Percentiles rank a stretch among this genome's conserved stretches.
Conservation (phyloP, 2,329 filamentous ascomycete species). For the Ophiocordyceps unilateralis region DNA sequence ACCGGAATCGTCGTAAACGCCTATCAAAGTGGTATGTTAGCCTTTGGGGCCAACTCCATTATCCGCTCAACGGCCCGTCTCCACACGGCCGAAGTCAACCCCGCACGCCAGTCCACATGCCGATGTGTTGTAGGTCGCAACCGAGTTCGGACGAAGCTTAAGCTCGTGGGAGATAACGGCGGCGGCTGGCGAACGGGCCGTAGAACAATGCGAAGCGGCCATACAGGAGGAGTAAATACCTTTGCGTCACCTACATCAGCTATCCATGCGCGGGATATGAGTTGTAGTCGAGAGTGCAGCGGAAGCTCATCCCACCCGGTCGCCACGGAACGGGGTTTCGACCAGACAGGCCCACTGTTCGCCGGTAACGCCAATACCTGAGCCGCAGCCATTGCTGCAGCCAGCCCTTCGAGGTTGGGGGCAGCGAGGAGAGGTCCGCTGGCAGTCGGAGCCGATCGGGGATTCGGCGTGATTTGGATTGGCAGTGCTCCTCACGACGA, state of each 20-base stretch:
- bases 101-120: not conserved
- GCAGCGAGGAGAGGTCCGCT: conserved; percentile 10
- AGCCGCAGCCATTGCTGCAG: conserved; percentile 35
- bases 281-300: conserved; percentile 16
- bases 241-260: not conserved
- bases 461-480: no score
- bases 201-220: not conserved
- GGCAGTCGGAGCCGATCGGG: conserved; percentile 1
- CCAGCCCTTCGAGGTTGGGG: no score
- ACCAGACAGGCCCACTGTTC: conserved; percentile 21
- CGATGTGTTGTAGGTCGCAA: no score
- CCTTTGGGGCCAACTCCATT: not conserved
- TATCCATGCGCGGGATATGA: conserved; percentile 25
- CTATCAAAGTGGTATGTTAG: not conserved
- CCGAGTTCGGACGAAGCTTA: not conserved
- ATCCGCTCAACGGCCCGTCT: not conserved
- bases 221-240: conserved; percentile 2
- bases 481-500: no score
- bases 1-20: not conserved
- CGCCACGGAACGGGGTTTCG: conserved; percentile 16
- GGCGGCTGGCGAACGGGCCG: not conserved
- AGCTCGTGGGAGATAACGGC: no score
- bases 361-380: conserved; percentile 25
- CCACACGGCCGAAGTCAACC: not conserved
- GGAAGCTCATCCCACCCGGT: conserved; percentile 7